These are phyloP conservation scores for Aquilaria agallochum DNA, from an alignment of 441 rosid genomes.

Conservation along the genomic window DNA sequence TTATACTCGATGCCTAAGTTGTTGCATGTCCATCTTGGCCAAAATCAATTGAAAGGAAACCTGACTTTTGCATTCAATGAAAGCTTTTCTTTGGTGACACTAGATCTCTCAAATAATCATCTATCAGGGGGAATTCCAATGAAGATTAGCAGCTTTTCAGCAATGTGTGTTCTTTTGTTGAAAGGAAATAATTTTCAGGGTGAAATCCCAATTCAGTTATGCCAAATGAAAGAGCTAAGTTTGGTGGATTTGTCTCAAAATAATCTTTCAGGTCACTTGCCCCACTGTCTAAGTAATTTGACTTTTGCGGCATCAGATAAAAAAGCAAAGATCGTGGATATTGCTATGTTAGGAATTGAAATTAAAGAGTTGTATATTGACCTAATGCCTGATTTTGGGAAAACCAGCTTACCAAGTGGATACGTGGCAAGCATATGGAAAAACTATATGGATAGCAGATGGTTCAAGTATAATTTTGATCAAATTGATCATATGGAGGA, in stretches of 20 bases:
- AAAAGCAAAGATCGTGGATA: too few species aligned
- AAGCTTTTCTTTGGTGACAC: neutral
- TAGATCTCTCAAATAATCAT: neutral
- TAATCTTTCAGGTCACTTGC: slow-evolving; percentile 7
- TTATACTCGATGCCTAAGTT: neutral
- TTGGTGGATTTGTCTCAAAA: slow-evolving; percentile 7
- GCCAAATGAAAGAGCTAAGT: neutral
- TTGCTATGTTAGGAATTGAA: too few species aligned
- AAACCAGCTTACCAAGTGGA: too few species aligned
- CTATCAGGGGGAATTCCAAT: neutral
- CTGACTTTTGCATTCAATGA: neutral
- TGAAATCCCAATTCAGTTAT: neutral
- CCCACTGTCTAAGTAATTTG: neutral
- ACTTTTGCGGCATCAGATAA: neutral
- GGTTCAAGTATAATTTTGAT: too few species aligned
- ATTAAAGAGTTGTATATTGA: too few species aligned
- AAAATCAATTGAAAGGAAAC: slow-evolving; percentile 1
- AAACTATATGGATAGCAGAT: too few species aligned
- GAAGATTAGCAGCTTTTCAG: neutral
- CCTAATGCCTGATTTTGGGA: too few species aligned
- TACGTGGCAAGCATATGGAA: too few species aligned
- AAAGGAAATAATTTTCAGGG: slow-evolving; percentile 4
- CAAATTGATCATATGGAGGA: too few species aligned
- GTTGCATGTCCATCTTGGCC: slow-evolving; percentile 3
- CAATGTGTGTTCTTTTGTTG: neutral